These are phyloP conservation scores for Daldinia loculata DNA, from an alignment of 495 filamentous ascomycete genomes.

Conservation along the genomic window DNA sequence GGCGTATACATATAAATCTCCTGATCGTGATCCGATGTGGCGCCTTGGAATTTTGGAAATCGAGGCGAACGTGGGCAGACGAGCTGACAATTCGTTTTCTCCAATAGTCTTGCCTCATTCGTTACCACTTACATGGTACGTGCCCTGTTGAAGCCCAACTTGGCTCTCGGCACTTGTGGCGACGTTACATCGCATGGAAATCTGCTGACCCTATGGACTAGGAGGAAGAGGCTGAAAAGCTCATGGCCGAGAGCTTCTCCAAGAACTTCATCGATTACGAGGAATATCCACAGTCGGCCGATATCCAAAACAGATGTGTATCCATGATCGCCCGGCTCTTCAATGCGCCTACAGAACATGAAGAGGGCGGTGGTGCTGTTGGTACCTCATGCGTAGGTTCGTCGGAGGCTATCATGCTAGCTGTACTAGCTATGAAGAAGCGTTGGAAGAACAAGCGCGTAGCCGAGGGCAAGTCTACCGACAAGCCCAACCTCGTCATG, in stretches of 20 bases:
- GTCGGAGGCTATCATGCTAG: constrained; percentile 92
- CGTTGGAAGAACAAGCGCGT: constrained; percentile 87
- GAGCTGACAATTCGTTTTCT: constrained; percentile 22
- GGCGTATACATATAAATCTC: constrained; percentile 14
- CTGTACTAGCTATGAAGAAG: constrained; percentile 92
- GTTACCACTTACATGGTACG: constrained; percentile 87
- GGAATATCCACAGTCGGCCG: constrained; percentile 87
- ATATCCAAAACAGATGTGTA: constrained; percentile 92
- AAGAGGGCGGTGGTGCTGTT: constrained; percentile 66
- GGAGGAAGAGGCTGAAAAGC: constrained; percentile 90
- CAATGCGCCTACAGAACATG: constrained; percentile 65
- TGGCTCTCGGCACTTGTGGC: constrained; percentile 9
- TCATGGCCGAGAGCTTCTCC: constrained; percentile 86
- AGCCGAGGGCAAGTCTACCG: constrained; percentile 76
- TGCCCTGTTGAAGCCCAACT: constrained; percentile 5
- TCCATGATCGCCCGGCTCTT: constrained; percentile 93
- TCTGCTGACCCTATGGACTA: constrained; percentile 38
- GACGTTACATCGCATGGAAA: constrained; percentile 30
- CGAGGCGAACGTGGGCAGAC: constrained; percentile 32
- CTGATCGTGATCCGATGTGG: constrained; percentile 17
- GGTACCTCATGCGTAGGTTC: constrained; percentile 87
- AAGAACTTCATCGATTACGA: constrained; percentile 97
- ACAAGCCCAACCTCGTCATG: constrained; percentile 90
- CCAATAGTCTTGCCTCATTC: constrained; percentile 72
- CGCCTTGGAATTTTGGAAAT: constrained; percentile 6